These are phyloP conservation scores for Isabelozyma rhagii DNA, from an alignment of 805 yeast species.

Conservation along the genomic window DNA sequence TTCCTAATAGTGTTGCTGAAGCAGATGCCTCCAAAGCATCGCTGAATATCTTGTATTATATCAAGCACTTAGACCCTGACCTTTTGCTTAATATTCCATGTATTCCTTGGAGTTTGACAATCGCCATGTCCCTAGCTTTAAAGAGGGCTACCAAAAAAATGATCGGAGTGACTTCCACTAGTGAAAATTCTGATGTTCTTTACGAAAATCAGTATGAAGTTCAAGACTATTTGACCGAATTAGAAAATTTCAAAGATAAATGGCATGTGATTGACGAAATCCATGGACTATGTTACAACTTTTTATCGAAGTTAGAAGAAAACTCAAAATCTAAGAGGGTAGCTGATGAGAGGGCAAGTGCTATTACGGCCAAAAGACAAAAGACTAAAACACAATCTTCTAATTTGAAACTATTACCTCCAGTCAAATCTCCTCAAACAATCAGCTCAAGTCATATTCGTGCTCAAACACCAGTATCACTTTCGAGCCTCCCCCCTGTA, in stretches of 20 bases:
- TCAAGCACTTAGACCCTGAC: constrained; percentile 14
- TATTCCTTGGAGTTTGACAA: constrained; percentile 22
- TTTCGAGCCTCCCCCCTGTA: background rate
- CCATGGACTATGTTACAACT: constrained; percentile 17
- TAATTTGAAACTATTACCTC: background rate
- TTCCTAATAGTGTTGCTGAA: constrained; percentile 21
- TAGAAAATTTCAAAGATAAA: constrained; percentile 15
- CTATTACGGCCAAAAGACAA: background rate
- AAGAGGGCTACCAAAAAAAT: constrained; percentile 13
- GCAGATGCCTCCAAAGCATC: constrained; percentile 19
- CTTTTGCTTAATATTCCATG: constrained; percentile 20
- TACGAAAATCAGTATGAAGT: constrained; percentile 9
- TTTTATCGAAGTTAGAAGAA: constrained; percentile 12
- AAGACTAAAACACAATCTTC: background rate
- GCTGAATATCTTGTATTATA: constrained; percentile 23
- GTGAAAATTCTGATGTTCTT: background rate
- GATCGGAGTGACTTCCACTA: constrained; percentile 1
- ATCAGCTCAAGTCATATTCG: background rate
- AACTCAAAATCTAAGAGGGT: background rate
- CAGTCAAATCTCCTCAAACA: background rate
- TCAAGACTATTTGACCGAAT: constrained; percentile 15
- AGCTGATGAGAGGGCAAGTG: background rate
- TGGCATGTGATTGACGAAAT: constrained; percentile 31
- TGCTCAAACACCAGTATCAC: background rate
- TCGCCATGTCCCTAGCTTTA: constrained; percentile 23